Evolutionary conservation across 768 basidiomycete species (phyloP), one percentile per base, ranked within the genome.

Genomic region (Suillus discolor): DNA sequence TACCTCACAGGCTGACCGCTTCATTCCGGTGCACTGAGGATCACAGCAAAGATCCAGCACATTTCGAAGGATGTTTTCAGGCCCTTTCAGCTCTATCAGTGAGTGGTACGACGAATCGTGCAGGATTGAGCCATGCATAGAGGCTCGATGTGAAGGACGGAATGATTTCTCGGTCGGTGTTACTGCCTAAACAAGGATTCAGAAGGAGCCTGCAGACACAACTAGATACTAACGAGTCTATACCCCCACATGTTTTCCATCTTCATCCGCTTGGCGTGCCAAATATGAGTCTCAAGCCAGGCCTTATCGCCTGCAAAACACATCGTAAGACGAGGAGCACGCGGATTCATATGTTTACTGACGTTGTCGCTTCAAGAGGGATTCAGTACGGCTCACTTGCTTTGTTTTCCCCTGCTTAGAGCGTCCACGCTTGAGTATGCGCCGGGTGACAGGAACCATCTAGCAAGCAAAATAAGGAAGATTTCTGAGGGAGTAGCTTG

Each of bases 271-370:
- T 98, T 99, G 1, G 96, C 93, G 71, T 98, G 97, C 94, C 96
- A 99, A 23, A 99, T 78, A 75, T 99, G 97, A 6, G 96, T 97
- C 74, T 97, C 94, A 0, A 99, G 86, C 97, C 97, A 99, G 15
- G 84, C 80, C 75, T 98, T 98, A 68, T 92, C 84, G 38, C 82
- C 96, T 97, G 68, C 2, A 49, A 59, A 34, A 44, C 6, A 60
- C 59, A 62, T 51, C 20, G 55, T 20, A 60, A 53, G 8, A 39
- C 18, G 7, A 11, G 57, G 53, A 5, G 44, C 15, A 41, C 39
- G 9, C 3, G 11, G 4, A 13, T 62, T 78, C 36, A 54, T 3
- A 11, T 41, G 25, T 72, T 60, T 20, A 65, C 47, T 68, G 68
- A 97, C 97, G 78, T 76, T 97, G 96, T 65, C 97, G 86, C 59